Base-by-base conservation (phyloP, 75 land plant genomes). In the Adiantum capillusveneris region DNA sequence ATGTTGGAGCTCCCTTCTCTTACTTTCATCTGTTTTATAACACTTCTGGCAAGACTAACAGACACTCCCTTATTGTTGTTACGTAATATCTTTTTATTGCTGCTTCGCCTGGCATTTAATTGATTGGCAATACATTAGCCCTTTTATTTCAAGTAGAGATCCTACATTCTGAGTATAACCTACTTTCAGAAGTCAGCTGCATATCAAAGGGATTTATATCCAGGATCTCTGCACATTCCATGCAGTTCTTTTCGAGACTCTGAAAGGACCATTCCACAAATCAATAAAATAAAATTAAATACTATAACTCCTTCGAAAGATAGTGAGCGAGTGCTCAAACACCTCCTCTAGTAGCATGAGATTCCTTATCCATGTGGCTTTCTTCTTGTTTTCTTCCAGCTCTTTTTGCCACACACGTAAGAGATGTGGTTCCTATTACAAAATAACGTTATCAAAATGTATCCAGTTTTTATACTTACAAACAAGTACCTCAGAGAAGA, bases 201-300 rank as follows among this genome's bases (percentile, higher is more conserved):
- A 73, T 36, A 26, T 57, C 76, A 24, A 56, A 36, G 19, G 62
- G 41, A 44, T 61, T 30, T 31, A 73, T 26, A 21, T 52, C 51
- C 16, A 34, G 44, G n/a, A 73, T 36, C 34, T 62, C 66, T 30
- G 37, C 27, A 28, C 76, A 73, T 20, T 60, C 65, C 76, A 73
- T 65, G 12, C 60, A 58, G 54, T 73, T 63, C 17, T 28, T 41
- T 43, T 61, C 71, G 29, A 69, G 71, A 21, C 53, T 43, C 71
- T 69, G 71, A 36, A 58, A 25, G 34, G 30, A n/a, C 18, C 50
- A 46, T 46, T 46, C 37, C 37, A 34, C 3, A 34, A 34, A 5
- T 34, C 37, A 34, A n/a, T n/a, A n/a, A n/a, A n/a, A n/a, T n/a
- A n/a, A n/a, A n/a, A n/a, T n/a, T n/a, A n/a, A n/a, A n/a, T n/a